Conservation (phyloP, 306 rosid species). For the Trichosanthes truncata region DNA sequence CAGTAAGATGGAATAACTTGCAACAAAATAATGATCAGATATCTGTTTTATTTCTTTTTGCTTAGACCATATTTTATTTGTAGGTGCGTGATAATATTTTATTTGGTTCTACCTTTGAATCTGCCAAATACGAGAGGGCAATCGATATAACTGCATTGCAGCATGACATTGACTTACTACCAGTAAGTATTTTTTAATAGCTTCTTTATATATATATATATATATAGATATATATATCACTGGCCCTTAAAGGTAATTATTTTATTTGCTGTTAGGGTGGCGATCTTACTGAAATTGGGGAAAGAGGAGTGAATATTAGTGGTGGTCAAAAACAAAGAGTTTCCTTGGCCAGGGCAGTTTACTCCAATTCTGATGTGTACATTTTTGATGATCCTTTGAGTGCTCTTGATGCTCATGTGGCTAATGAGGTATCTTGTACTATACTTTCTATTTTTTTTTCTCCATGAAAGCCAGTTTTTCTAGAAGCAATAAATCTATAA, state of each 20-base stretch:
- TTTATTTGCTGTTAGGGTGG: conserved; percentile 25
- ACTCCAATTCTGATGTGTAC: conserved; percentile 29
- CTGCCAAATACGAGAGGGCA: conserved; percentile 29
- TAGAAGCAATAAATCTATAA: neutral
- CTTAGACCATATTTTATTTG: neutral
- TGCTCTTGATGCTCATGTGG: conserved; percentile 88
- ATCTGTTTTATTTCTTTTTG: neutral
- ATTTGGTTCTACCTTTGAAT: conserved; percentile 32
- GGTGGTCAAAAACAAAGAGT: conserved; percentile 96
- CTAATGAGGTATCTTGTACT: conserved; percentile 46
- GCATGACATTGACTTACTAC: conserved; percentile 35
- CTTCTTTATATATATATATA: neutral
- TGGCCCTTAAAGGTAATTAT: neutral
- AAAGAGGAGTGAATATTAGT: conserved; percentile 87
- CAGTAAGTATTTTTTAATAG: conserved; percentile 16
- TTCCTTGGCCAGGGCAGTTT: conserved; percentile 79
- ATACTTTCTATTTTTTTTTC: neutral
- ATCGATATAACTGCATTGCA: conserved; percentile 32
- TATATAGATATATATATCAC: neutral
- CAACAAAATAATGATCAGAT: neutral
- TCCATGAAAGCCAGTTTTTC: neutral
- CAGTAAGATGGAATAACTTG: conserved; percentile 21
- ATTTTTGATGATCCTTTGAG: too few species aligned
- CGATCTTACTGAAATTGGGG: conserved; percentile 87
- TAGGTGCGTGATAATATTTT: conserved; percentile 45